Conservation (phyloP, 106 monocot genomes). For the Apostasia ramifera region DNA sequence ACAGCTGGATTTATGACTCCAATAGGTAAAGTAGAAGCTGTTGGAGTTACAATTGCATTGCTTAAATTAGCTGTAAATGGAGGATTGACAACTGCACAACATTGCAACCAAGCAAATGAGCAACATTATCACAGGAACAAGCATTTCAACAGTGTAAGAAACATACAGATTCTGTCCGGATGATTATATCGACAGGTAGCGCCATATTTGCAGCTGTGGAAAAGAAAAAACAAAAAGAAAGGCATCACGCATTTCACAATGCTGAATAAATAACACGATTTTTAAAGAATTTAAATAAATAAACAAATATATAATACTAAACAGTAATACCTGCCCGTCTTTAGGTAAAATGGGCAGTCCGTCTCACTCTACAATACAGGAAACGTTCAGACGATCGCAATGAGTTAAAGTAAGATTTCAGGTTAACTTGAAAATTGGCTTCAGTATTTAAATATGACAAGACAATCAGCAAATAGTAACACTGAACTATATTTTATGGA, state of each 20-base stretch:
- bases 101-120: slow-evolving; percentile 4
- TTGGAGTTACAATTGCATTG: slow-evolving; percentile 24
- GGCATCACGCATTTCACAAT: background rate
- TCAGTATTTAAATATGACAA: too few relatives aligned
- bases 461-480: too few relatives aligned
- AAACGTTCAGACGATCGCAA: background rate
- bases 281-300: background rate
- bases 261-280: too few relatives aligned
- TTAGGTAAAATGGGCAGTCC: slow-evolving; percentile 94
- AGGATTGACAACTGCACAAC: slow-evolving; percentile 40
- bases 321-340: slow-evolving; percentile 79
- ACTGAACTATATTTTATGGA: too few relatives aligned
- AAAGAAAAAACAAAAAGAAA: background rate
- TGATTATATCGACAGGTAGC: slow-evolving; percentile 80
- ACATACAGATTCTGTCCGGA: slow-evolving; percentile 70
- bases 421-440: too few relatives aligned
- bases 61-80: slow-evolving; percentile 20
- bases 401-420: too few relatives aligned
- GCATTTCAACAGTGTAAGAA: background rate
- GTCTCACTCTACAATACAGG: slow-evolving; percentile 56
- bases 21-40: slow-evolving; percentile 27
- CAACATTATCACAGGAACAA: background rate
- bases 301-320: background rate
- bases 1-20: slow-evolving; percentile 40
- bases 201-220: slow-evolving; percentile 89